Percentiles rank a stretch among this genome's conserved stretches.
These are phyloP conservation scores for Xerocomus spinulosus DNA, from an alignment of 768 basidiomycete genomes.

Conservation along the genomic window DNA sequence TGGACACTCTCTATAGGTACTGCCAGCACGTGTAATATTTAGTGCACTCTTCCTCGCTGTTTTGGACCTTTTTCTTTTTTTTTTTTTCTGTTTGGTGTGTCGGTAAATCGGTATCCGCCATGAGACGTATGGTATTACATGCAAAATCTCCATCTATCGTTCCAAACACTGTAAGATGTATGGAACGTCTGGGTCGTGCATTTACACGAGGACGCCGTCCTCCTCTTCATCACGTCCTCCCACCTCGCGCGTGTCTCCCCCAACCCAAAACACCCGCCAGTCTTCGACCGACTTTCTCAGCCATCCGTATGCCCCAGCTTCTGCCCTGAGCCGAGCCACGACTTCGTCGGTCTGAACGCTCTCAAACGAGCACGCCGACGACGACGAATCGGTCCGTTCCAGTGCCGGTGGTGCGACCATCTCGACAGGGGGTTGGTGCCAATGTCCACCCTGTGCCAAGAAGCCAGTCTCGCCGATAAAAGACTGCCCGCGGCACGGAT, in stretches of 20 bases:
- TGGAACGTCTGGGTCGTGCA: not conserved
- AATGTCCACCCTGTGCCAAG: slow-evolving; percentile 44
- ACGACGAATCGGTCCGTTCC: slow-evolving; percentile 41
- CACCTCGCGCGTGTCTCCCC: slow-evolving; percentile 43
- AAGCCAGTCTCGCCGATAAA: slow-evolving; percentile 60
- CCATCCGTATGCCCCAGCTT: slow-evolving; percentile 78
- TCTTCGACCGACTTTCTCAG: slow-evolving; percentile 67
- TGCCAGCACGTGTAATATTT: slow-evolving; percentile 28
- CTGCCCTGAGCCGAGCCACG: slow-evolving; percentile 39
- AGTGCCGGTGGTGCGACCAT: slow-evolving; percentile 24
- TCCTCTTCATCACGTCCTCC: slow-evolving; percentile 26
- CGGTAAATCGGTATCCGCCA: slow-evolving; percentile 14
- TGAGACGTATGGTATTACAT: slow-evolving; percentile 19
- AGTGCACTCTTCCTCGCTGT: slow-evolving; percentile 14
- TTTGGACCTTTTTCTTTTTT: slow-evolving; percentile 12
- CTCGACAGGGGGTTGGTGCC: slow-evolving; percentile 33
- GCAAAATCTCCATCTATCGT: slow-evolving; percentile 3
- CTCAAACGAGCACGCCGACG: slow-evolving; percentile 43
- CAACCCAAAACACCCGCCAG: slow-evolving; percentile 81
- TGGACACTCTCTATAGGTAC: slow-evolving; percentile 19
- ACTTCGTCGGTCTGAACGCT: slow-evolving; percentile 54
- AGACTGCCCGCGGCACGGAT: slow-evolving; percentile 50
- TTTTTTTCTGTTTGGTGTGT: slow-evolving; percentile 11
- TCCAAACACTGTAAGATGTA: not conserved
- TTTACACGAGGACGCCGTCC: slow-evolving; percentile 28